Conservation (phyloP, 2,329 filamentous ascomycete species). For the Fusarium acutatum region DNA sequence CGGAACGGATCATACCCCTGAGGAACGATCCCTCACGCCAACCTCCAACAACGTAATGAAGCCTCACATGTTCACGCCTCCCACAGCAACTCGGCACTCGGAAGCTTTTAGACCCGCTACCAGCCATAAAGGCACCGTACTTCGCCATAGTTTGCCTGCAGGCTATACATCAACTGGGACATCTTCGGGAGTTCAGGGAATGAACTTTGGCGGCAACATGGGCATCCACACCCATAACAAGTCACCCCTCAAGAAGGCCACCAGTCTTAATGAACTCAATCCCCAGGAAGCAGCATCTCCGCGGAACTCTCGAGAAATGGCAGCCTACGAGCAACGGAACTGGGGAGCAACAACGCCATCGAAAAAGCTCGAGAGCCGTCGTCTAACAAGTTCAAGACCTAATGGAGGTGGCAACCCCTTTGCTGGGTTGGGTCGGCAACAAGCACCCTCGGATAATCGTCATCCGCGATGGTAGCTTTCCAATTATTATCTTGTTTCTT, state of each 20-base stretch:
- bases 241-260: slow-evolving; percentile 83
- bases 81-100: slow-evolving; percentile 42
- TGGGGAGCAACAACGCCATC: slow-evolving; percentile 52
- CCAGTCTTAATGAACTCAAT: slow-evolving; percentile 67
- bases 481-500: slow-evolving; percentile 1
- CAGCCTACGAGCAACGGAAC: slow-evolving; percentile 62
- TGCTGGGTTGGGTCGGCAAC: slow-evolving; percentile 47
- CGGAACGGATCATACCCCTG: slow-evolving; percentile 61
- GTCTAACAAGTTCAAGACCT: slow-evolving; percentile 35
- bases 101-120: slow-evolving; percentile 48
- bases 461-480: slow-evolving; percentile 46
- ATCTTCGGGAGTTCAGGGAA: slow-evolving; percentile 37
- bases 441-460: slow-evolving; percentile 53
- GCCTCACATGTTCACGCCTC: slow-evolving; percentile 56
- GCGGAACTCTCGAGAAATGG: slow-evolving; percentile 69
- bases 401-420: slow-evolving; percentile 50
- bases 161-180: slow-evolving; percentile 44
- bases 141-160: slow-evolving; percentile 48
- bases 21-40: slow-evolving; percentile 49
- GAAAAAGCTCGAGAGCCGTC: slow-evolving; percentile 47
- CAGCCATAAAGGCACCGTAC: slow-evolving; percentile 41
- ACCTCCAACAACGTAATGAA: slow-evolving; percentile 50
- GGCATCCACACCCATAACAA: slow-evolving; percentile 82
- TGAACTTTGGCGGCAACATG: slow-evolving; percentile 73
- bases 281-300: slow-evolving; percentile 55